phyloP scores from a whole-genome alignment of 495 filamentous ascomycete genomes.

The Lasiosphaeriaceae sp. region DNA sequence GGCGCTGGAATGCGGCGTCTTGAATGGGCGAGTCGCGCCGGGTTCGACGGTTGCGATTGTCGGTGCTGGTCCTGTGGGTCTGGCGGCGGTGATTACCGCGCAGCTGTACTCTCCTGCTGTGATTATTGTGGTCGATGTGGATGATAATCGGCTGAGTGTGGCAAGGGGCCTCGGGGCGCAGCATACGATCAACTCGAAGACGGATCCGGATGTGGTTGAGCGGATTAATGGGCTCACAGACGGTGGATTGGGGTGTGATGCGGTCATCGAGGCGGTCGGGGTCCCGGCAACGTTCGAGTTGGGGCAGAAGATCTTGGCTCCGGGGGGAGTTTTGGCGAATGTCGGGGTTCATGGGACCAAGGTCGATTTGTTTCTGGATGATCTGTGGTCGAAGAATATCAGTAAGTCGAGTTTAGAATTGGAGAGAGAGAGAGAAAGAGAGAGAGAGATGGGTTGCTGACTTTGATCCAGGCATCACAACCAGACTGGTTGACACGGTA shows the following conservation, averaged over 20 bases:
- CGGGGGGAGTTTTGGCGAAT: constrained; percentile 49
- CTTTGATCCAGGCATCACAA: constrained; percentile 36
- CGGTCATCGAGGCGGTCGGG: constrained; percentile 54
- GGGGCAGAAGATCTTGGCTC: constrained; percentile 45
- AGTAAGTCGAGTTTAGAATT: constrained; percentile 18
- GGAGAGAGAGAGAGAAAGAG: constrained; percentile 6
- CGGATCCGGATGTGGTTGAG: constrained; percentile 25
- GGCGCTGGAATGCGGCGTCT: constrained; percentile 43
- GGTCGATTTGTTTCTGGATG: constrained; percentile 41
- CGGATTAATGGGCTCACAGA: constrained; percentile 37
- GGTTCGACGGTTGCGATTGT: constrained; percentile 46
- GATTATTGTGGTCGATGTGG: constrained; percentile 44
- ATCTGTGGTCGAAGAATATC: constrained; percentile 45
- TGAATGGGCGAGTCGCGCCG: constrained; percentile 42
- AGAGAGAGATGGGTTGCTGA: too few relatives aligned
- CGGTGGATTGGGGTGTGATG: constrained; percentile 42
- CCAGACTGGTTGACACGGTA: constrained; percentile 40
- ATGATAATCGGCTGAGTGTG: constrained; percentile 38
- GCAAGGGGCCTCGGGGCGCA: constrained; percentile 44
- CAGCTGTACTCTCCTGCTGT: constrained; percentile 41
- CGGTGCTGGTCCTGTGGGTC: constrained; percentile 50
- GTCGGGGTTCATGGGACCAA: constrained; percentile 46
- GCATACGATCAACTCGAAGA: constrained; percentile 26
- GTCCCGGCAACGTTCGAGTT: constrained; percentile 43
- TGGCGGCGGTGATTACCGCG: constrained; percentile 44